These are phyloP conservation scores for Barnettozyma sucrosica DNA, from an alignment of 805 yeast species.

Conservation along the genomic window DNA sequence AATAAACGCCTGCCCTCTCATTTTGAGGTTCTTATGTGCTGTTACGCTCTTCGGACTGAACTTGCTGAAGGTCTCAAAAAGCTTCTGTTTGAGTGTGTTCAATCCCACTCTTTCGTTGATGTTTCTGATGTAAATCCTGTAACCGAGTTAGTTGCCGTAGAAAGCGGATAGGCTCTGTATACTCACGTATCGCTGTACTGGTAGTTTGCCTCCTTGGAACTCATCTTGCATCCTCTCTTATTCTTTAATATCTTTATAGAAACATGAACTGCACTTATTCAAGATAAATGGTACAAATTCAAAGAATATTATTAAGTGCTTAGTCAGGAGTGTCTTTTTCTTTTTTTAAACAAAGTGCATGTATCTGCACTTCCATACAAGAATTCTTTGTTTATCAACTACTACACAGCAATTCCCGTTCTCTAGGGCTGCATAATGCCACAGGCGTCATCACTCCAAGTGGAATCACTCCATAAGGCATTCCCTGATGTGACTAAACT, in stretches of 20 bases:
- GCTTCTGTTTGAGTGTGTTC: conserved; percentile 40
- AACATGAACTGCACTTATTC: no score
- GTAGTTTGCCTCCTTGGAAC: neutral
- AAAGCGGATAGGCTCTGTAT: no score
- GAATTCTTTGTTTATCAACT: neutral
- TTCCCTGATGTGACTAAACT: neutral
- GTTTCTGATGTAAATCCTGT: conserved; percentile 51
- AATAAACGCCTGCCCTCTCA: conserved; percentile 82
- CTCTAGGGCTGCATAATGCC: neutral
- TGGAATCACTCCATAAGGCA: neutral
- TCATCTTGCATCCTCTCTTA: neutral
- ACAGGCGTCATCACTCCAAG: neutral
- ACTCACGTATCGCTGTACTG: conserved; percentile 24
- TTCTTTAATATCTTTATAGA: neutral
- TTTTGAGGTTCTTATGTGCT: conserved; percentile 53
- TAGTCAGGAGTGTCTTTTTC: neutral
- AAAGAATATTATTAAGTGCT: neutral
- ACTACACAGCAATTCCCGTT: neutral
- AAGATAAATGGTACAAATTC: neutral
- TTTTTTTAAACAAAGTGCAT: no score
- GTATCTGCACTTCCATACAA: no score
- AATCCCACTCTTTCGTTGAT: conserved; percentile 63
- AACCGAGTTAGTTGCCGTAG: neutral
- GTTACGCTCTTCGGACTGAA: conserved; percentile 48
- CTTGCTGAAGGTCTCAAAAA: conserved; percentile 37